These are phyloP conservation scores for Lotmaria passim DNA, from an alignment of 208 protist species.

Conservation along the genomic window DNA sequence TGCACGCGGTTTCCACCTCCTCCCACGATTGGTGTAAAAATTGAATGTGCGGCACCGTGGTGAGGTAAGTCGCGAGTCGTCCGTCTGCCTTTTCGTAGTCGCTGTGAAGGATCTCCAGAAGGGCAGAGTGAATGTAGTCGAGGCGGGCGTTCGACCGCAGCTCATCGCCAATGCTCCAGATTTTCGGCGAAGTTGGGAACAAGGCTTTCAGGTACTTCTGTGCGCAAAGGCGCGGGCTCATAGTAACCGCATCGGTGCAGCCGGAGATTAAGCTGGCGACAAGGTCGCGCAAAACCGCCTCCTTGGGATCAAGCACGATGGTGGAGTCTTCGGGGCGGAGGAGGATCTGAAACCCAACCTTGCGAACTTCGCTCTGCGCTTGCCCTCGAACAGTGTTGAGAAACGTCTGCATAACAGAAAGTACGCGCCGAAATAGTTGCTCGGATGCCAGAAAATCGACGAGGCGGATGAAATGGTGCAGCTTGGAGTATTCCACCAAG, in stretches of 20 bases:
- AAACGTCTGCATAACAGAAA: conserved; percentile 68
- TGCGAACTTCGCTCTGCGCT: conserved; percentile 64
- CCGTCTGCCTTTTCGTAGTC: conserved; percentile 86
- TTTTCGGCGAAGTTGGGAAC: conserved; percentile 75
- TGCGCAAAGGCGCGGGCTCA: conserved; percentile 68
- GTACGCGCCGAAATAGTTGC: conserved; percentile 76
- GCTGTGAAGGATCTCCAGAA: conserved; percentile 64
- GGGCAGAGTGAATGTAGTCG: conserved; percentile 56
- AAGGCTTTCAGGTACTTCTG: conserved; percentile 81
- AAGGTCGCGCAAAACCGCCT: conserved; percentile 55
- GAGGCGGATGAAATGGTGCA: conserved; percentile 90
- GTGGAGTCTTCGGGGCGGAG: conserved; percentile 66
- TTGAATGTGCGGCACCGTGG: conserved; percentile 84
- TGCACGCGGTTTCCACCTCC: conserved; percentile 76
- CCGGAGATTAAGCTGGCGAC: conserved; percentile 71
- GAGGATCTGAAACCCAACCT: conserved; percentile 90
- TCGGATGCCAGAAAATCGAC: conserved; percentile 88
- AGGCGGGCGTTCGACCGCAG: conserved; percentile 74
- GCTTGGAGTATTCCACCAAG: conserved; percentile 90
- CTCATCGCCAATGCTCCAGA: conserved; percentile 79
- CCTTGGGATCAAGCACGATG: conserved; percentile 82
- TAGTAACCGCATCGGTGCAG: conserved; percentile 66
- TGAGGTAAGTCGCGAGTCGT: conserved; percentile 81
- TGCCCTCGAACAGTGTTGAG: conserved; percentile 77
- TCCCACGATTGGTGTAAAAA: conserved; percentile 88